Base-by-base conservation (phyloP, 1,284 basidiomycete species). In the Pterulicium gracile region DNA sequence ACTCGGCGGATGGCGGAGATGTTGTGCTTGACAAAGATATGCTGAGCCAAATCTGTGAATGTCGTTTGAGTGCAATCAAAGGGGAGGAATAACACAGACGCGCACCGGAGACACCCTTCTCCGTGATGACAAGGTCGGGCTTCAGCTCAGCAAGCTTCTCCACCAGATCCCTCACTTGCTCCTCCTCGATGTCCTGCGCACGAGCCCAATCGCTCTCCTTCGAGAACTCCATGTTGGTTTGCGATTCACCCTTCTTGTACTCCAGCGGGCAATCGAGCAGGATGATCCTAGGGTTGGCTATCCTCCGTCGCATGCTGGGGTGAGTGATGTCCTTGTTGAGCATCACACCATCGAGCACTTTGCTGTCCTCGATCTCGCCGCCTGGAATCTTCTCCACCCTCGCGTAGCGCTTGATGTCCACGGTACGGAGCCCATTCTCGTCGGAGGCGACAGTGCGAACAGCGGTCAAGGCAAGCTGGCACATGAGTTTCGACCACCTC, bases 271-370 rank as follows among this genome's bases (percentile, higher is more conserved):
- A 98, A 66, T 98, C 95, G 47, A 98, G 73, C 42, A 98, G 68
- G 23, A 98, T 70, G 51, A 98, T 88, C 18, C 94, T 70, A 3
- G 95, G 96, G 57, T 92, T 90, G 54, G 77, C 78, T 63, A 98
- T 98, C 55, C 91, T 72, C 51, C 95, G 68, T 50, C 94, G 74
- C 95, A 98, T 98, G 60, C 91, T 88, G 20, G 95, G 94, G 65
- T 98, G 96, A 0, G 94, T 97, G 55, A 98, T 89, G 63, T 98
- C 95, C 74, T 98, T 98, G 80, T 97, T 98, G 59, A 98, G 66
- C 86, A 98, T 94, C 50, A 98, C 86, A 46, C 95, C 94, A 50
- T 77, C 80, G 50, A 98, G 66, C 1, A 98, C 95, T 48, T 70
- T 67, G 54, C 86, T 91, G 51, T 95, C 79, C 67, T 98, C 96